A percentile compares a stretch with the other conserved stretches of the same genome.
Evolutionary conservation across 2,329 filamentous ascomycete genomes (phyloP).

Genomic region (Didymellaceae sp.): DNA sequence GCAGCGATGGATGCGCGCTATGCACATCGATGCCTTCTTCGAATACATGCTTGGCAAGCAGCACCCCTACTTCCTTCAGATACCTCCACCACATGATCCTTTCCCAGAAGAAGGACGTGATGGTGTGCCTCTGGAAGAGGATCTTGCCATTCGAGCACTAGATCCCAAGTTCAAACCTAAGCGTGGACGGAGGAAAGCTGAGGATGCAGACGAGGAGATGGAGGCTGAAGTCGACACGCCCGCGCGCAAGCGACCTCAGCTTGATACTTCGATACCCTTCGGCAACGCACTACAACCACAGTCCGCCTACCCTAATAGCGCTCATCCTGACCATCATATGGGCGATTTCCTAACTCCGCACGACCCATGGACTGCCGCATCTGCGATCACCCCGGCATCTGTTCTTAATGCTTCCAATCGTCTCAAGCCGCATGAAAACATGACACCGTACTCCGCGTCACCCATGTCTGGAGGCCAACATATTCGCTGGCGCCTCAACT

Average conservation of each 20-base stretch:
- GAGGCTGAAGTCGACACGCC: conserved; percentile 53
- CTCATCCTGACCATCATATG: conserved; percentile 62
- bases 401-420: conserved; percentile 46
- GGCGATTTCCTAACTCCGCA: conserved; percentile 51
- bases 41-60: conserved; percentile 81
- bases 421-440: conserved; percentile 39
- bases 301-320: conserved; percentile 60
- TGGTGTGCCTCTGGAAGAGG: conserved; percentile 84
- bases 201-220: conserved; percentile 62
- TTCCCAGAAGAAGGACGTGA: conserved; percentile 73
- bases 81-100: conserved; percentile 70
- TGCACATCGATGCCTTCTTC: conserved; percentile 95
- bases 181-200: conserved; percentile 67
- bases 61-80: conserved; percentile 79
- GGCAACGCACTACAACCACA: conserved; percentile 49
- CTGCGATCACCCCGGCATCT: conserved; percentile 48
- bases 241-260: conserved; percentile 65
- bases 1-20: conserved; percentile 93
- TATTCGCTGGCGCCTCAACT: conserved; percentile 59
- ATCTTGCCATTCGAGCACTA: conserved; percentile 83
- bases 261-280: conserved; percentile 60
- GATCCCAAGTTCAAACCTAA: conserved; percentile 75
- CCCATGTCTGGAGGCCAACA: conserved; percentile 51
- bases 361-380: conserved; percentile 56
- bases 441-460: conserved; percentile 53